A percentile compares a stretch with the other conserved stretches of the same genome.
Conservation (phyloP, 352 stramenopile genomes). For the Globisporangium megalacanthum region DNA sequence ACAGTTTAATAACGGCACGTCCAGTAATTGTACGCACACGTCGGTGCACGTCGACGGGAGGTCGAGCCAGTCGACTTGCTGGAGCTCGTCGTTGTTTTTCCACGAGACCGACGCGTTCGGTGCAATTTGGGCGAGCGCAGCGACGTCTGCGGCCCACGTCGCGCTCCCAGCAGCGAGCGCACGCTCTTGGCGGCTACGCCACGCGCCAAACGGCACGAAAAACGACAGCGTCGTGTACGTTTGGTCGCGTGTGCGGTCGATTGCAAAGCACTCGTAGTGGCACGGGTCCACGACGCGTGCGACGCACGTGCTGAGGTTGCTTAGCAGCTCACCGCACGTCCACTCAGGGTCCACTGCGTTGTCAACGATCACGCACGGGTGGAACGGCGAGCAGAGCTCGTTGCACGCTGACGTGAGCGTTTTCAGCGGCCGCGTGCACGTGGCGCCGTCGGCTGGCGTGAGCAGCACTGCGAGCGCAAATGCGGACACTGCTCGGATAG, state of each 20-base stretch:
- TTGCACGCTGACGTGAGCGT: slow-evolving; percentile 14
- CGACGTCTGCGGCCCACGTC: slow-evolving; percentile 18
- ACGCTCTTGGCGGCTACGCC: too few relatives aligned
- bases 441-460: not conserved
- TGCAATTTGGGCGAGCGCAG: not conserved
- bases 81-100: not conserved
- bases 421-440: slow-evolving; percentile 5
- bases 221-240: too few relatives aligned
- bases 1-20: too few relatives aligned
- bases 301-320: slow-evolving; percentile 9
- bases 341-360: slow-evolving; percentile 1
- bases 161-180: slow-evolving; percentile 7
- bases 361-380: slow-evolving; percentile 15
- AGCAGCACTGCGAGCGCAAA: not conserved
- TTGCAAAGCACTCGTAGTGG: too few relatives aligned
- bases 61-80: too few relatives aligned
- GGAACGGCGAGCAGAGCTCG: slow-evolving; percentile 4
- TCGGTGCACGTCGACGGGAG: too few relatives aligned
- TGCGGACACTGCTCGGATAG: not conserved
- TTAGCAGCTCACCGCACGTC: slow-evolving; percentile 6
- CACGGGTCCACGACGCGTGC: not conserved
- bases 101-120: slow-evolving; percentile 10
- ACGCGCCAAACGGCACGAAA: too few relatives aligned
- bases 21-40: too few relatives aligned
- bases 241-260: too few relatives aligned